Evolutionary conservation across 257 asterid genomes (phyloP), one percentile per base, ranked within the genome.

Genomic region (Ligustrum vulgare): DNA sequence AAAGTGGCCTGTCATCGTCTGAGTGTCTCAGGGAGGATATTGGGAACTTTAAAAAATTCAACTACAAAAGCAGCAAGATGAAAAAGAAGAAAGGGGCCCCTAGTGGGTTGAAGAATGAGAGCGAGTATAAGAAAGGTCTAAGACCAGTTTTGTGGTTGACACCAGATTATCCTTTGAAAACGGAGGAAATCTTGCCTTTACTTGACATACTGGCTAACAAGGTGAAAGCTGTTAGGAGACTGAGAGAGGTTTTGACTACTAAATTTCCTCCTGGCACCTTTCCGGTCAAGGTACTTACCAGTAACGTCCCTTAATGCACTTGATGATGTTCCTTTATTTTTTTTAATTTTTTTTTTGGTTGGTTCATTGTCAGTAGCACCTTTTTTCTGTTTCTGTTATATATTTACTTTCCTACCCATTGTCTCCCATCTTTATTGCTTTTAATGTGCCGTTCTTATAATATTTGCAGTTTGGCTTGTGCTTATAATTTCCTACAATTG

Each of bases 91-190:
- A 88, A 78, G 96, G 87, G 62, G 45, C 82, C 12, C 16, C 72
- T 1, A 60, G 75, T 41, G 88, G 84, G 73, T 72, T 81, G 47
- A 84, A 86, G 82, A 77, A 70, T 23, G 90, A 86, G 77, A 86
- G 66, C 33, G 66, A 58, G 66, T 58, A 58, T 58, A 58, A 58
- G 33, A 58, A 58, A 58, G 66, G 87, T 43, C 73, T 95, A 80
- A 90, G 97, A 74, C 99, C 99, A 28, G 97, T 93, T 80, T 80
- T 95, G 76, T 95, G 99, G 99, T 82, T 95, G 86, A 95, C 99
- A 7, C 99, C 98, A 5, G 98, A 95, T 86, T 95, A 93, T 74
- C 99, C 97, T 65, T 84, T 95, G 85, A 86, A 86, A 89, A 91
- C 97, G 2, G 97, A 95, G 80, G 99, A 95, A 80, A 91, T 95